Percentiles rank a stretch among this genome's conserved stretches.
Evolutionary conservation across 495 filamentous ascomycete species (phyloP).

Genomic region (Podospora australis): DNA sequence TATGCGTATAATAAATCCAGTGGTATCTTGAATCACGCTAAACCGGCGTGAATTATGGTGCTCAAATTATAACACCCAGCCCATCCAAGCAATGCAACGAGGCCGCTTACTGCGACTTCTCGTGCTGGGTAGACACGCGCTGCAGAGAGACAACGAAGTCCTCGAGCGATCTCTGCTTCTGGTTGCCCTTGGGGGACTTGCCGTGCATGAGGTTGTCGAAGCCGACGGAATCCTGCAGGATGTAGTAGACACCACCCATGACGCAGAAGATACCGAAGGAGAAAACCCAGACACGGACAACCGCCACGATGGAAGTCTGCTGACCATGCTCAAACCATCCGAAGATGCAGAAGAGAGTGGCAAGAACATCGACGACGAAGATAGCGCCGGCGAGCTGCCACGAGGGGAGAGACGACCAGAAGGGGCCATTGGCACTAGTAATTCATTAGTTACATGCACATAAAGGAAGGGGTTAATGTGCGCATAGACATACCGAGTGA

Average conservation of each 20-base stretch:
- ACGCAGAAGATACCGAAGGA: slow-evolving; percentile 70
- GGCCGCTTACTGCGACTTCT: slow-evolving; percentile 58
- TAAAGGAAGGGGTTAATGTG: background rate
- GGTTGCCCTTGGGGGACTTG: slow-evolving; percentile 66
- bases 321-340: slow-evolving; percentile 63
- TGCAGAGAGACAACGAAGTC: slow-evolving; percentile 83
- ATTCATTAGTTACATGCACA: slow-evolving; percentile 1
- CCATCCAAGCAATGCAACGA: slow-evolving; percentile 1
- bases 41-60: background rate
- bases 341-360: slow-evolving; percentile 75
- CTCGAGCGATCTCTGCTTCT: slow-evolving; percentile 70
- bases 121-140: slow-evolving; percentile 77
- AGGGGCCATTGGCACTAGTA: slow-evolving; percentile 65
- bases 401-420: slow-evolving; percentile 79
- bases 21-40: background rate
- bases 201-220: slow-evolving; percentile 94
- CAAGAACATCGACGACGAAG: slow-evolving; percentile 70
- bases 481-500: slow-evolving; percentile 58
- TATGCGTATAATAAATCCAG: slow-evolving; percentile 4
- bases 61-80: slow-evolving; percentile 2
- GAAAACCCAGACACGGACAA: slow-evolving; percentile 85
- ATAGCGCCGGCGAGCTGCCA: slow-evolving; percentile 74
- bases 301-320: slow-evolving; percentile 65
- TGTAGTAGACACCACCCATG: slow-evolving; percentile 59
- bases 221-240: slow-evolving; percentile 64